Evolutionary conservation across 768 basidiomycete species (phyloP).

Genomic region (Tephrocybe sp.): DNA sequence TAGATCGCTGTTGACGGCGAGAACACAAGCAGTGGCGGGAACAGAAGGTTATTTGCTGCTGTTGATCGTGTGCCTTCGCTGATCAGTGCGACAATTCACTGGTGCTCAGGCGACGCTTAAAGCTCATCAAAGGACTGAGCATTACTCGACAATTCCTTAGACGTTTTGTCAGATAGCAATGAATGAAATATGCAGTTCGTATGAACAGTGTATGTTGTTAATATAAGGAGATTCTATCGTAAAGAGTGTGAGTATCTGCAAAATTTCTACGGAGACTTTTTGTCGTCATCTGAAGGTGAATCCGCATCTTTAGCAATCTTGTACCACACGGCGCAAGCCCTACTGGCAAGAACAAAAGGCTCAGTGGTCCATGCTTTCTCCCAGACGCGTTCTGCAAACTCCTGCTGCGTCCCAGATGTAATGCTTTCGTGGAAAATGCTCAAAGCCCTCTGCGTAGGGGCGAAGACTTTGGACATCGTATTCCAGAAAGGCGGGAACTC

Average conservation of each 20-base stretch:
- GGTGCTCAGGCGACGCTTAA: too few relatives aligned
- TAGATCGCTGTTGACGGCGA: too few relatives aligned
- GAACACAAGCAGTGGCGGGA: too few relatives aligned
- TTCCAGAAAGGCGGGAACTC: slow-evolving; percentile 53
- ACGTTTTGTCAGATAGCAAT: too few relatives aligned
- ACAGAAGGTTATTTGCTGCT: too few relatives aligned
- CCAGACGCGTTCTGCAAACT: slow-evolving; percentile 59
- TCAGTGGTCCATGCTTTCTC: slow-evolving; percentile 66
- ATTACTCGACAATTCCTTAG: too few relatives aligned
- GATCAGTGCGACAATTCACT: too few relatives aligned
- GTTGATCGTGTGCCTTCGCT: too few relatives aligned
- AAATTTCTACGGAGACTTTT: slow-evolving; percentile 21
- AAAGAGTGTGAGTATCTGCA: neutral
- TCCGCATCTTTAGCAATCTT: slow-evolving; percentile 48
- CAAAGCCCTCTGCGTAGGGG: slow-evolving; percentile 55
- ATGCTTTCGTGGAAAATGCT: slow-evolving; percentile 53
- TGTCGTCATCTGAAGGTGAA: slow-evolving; percentile 38
- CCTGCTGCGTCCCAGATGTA: slow-evolving; percentile 54
- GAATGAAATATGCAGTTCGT: too few relatives aligned
- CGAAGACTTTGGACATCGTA: slow-evolving; percentile 53
- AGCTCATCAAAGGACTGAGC: too few relatives aligned
- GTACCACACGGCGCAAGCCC: slow-evolving; percentile 38
- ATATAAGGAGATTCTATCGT: too few relatives aligned
- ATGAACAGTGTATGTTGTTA: too few relatives aligned
- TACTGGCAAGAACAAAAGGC: slow-evolving; percentile 50